These are phyloP conservation scores for Hypoxylon sp. DNA, from an alignment of 2,329 filamentous ascomycete genomes.

Conservation along the genomic window DNA sequence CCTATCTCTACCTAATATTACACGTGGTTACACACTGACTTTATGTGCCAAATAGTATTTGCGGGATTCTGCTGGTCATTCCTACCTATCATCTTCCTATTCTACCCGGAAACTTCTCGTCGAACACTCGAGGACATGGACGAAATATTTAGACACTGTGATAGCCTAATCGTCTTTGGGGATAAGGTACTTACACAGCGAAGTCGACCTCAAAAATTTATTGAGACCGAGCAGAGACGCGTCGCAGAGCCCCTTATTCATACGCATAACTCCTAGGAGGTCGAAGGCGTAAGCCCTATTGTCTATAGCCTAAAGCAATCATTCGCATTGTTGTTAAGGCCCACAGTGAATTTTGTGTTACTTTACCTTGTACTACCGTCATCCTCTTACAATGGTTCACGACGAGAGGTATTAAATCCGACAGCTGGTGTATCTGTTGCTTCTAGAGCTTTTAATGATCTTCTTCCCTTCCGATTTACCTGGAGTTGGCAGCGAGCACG, in stretches of 20 bases:
- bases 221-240: conserved; percentile 56
- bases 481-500: background rate
- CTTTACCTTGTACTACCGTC: background rate
- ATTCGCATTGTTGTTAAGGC: background rate
- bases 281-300: background rate
- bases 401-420: background rate
- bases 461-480: background rate
- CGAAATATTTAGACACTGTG: conserved; percentile 57
- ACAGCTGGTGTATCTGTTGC: too few species aligned
- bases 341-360: background rate
- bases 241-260: conserved; percentile 44
- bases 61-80: conserved; percentile 59
- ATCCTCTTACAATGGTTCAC: background rate
- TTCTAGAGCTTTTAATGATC: background rate
- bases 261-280: background rate
- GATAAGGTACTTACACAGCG: conserved; percentile 56
- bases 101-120: conserved; percentile 66
- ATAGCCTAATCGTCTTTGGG: conserved; percentile 54
- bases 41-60: conserved; percentile 59
- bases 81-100: conserved; percentile 61
- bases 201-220: conserved; percentile 55
- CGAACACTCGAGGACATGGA: conserved; percentile 66
- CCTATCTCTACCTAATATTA: conserved; percentile 52
- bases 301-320: background rate
- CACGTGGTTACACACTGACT: conserved; percentile 7